phyloP scores from a whole-genome alignment of 768 basidiomycete genomes.

The Cubamyces lactineus region DNA sequence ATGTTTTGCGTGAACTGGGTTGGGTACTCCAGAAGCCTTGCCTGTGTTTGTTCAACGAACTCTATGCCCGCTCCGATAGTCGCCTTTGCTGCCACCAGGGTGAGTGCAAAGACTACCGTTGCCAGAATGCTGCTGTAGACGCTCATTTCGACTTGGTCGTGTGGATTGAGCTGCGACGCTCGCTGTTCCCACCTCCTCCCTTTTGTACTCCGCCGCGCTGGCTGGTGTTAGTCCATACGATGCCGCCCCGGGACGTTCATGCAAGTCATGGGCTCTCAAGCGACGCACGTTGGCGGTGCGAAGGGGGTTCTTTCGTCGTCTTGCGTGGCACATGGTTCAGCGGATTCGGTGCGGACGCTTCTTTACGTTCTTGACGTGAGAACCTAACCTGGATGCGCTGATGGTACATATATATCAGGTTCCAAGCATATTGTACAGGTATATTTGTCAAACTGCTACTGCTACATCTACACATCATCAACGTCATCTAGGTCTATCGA shows the following conservation, averaged over 20 bases:
- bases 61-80: constrained; percentile 27
- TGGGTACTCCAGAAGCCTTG: constrained; percentile 46
- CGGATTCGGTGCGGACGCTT: neutral
- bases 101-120: neutral
- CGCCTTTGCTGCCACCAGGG: constrained; percentile 21
- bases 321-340: neutral
- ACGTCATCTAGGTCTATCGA: neutral
- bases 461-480: neutral
- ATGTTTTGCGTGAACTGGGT: constrained; percentile 52
- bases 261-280: constrained; percentile 5
- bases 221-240: no score
- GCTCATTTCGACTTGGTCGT: no score
- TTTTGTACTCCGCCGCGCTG: no score
- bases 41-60: constrained; percentile 36
- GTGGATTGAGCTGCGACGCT: no score
- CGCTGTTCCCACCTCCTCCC: no score
- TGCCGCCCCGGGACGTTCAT: constrained; percentile 1
- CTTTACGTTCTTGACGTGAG: constrained; percentile 3
- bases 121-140: no score
- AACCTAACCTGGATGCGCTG: neutral
- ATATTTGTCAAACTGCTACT: neutral
- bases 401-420: constrained; percentile 3
- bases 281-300: constrained; percentile 19
- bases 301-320: neutral
- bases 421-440: neutral